Evolutionary conservation across 2,329 filamentous ascomycete genomes (phyloP).

Genomic region (Tolypocladium album): DNA sequence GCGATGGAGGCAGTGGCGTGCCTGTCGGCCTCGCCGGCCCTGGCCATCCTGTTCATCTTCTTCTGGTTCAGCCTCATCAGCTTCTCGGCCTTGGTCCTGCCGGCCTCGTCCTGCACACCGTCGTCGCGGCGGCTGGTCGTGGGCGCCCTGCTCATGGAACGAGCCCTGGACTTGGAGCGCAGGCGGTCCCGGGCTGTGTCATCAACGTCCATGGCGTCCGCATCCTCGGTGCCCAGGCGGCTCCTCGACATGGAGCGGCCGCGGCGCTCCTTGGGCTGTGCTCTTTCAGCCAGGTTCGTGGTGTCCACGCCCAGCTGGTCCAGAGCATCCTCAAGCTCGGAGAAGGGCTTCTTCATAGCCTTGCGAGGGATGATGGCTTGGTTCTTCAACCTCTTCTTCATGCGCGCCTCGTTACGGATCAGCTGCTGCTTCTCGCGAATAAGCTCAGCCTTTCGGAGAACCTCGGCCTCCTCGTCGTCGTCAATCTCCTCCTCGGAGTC

Average conservation of each 20-base stretch:
- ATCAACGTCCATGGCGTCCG: slow-evolving; percentile 69
- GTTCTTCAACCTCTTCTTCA: slow-evolving; percentile 97
- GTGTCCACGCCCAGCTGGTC: slow-evolving; percentile 81
- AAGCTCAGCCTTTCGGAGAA: slow-evolving; percentile 82
- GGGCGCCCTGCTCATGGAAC: slow-evolving; percentile 52
- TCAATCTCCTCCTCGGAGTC: slow-evolving; percentile 74
- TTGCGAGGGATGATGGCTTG: slow-evolving; percentile 83
- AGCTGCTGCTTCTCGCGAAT: slow-evolving; percentile 91
- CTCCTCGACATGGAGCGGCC: slow-evolving; percentile 60
- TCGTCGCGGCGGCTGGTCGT: slow-evolving; percentile 59
- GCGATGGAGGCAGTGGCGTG: slow-evolving; percentile 71
- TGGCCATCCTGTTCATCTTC: slow-evolving; percentile 97
- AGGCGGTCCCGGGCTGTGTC: slow-evolving; percentile 45
- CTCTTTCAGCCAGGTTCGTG: slow-evolving; percentile 60
- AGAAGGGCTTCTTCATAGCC: slow-evolving; percentile 68
- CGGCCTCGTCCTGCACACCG: slow-evolving; percentile 58
- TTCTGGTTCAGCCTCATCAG: slow-evolving; percentile 86
- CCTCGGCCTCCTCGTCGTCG: slow-evolving; percentile 79
- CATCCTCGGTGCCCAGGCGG: slow-evolving; percentile 51
- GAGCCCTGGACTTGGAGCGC: slow-evolving; percentile 60
- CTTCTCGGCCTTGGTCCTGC: slow-evolving; percentile 71
- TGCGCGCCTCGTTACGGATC: slow-evolving; percentile 87
- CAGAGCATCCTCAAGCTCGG: slow-evolving; percentile 78
- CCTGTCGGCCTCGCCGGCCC: slow-evolving; percentile 92
- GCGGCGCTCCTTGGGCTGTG: slow-evolving; percentile 54